A percentile compares a stretch with the other conserved stretches of the same genome.
phyloP scores from a whole-genome alignment of 805 yeast genomes.

The Sugiyamaella boreocaroliniensis region DNA sequence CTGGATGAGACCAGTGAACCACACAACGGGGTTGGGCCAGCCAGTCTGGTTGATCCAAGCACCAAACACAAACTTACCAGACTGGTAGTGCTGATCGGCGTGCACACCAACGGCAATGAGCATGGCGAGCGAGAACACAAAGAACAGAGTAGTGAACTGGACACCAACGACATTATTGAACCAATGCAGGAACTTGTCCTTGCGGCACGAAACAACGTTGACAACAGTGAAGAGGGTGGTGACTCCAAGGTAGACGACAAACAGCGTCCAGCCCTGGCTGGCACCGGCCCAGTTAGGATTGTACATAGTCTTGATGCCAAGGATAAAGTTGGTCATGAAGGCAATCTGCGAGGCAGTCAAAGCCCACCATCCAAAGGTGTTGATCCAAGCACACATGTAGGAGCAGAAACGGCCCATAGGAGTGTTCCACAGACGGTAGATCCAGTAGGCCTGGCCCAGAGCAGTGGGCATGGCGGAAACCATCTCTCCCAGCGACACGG shows the following conservation, averaged over 20 bases:
- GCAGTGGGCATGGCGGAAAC: constrained; percentile 19
- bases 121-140: constrained; percentile 12
- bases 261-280: constrained; percentile 10
- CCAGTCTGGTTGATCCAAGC: constrained; percentile 39
- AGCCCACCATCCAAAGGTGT: constrained; percentile 18
- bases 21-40: constrained; percentile 65
- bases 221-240: constrained; percentile 7
- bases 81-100: constrained; percentile 10
- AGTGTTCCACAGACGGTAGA: constrained; percentile 11
- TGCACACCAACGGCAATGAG: constrained; percentile 12
- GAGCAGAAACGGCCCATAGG: constrained; percentile 10
- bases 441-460: constrained; percentile 17
- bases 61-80: constrained; percentile 15
- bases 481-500: constrained; percentile 68
- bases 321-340: constrained; percentile 13
- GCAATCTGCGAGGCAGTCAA: constrained; percentile 13
- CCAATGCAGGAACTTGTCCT: constrained; percentile 11
- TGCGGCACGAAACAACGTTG: constrained; percentile 12
- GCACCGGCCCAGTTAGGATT: constrained; percentile 12
- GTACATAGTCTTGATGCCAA: constrained; percentile 12
- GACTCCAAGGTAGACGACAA: constrained; percentile 12
- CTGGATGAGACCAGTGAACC: constrained; percentile 69
- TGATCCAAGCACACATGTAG: constrained; percentile 17
- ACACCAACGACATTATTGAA: constrained; percentile 12
- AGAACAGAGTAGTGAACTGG: constrained; percentile 8